These are phyloP conservation scores for Globisporangium recalcitrans DNA, from an alignment of 352 stramenopile species.

Conservation along the genomic window DNA sequence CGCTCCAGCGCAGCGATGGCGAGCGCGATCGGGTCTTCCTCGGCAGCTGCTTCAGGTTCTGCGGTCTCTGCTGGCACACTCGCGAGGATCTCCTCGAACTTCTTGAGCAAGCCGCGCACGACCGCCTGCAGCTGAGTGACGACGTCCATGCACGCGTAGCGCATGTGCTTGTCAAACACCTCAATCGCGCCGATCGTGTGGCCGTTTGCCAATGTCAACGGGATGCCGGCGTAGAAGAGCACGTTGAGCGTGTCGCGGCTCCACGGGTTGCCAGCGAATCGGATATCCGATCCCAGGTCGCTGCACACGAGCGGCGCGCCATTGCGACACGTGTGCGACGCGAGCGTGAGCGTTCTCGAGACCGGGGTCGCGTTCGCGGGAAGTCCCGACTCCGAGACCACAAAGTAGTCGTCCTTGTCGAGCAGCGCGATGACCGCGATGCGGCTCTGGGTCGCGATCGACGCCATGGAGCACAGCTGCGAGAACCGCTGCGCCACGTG, in stretches of 20 bases:
- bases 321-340: conserved; percentile 48
- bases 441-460: conserved; percentile 61
- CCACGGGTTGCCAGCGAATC: conserved; percentile 49
- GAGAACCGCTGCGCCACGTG: conserved; percentile 40
- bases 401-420: conserved; percentile 63
- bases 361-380: conserved; percentile 33
- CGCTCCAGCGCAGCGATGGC: conserved; percentile 18
- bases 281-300: conserved; percentile 40
- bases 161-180: conserved; percentile 38
- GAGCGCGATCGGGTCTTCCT: conserved; percentile 17
- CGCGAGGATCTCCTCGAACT: conserved; percentile 45
- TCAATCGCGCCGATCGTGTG: conserved; percentile 57
- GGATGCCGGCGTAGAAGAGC: conserved; percentile 67
- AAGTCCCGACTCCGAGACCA: conserved; percentile 40
- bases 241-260: conserved; percentile 33
- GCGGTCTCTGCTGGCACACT: conserved; percentile 9
- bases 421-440: conserved; percentile 67
- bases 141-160: conserved; percentile 44
- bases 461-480: conserved; percentile 74
- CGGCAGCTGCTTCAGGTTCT: background rate
- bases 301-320: conserved; percentile 51
- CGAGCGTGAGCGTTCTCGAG: conserved; percentile 32
- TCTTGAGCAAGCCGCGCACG: conserved; percentile 43
- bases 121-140: conserved; percentile 51
- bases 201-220: conserved; percentile 43